These are phyloP conservation scores for Syzygium oleosum DNA, from an alignment of 345 rosid species.

Conservation along the genomic window DNA sequence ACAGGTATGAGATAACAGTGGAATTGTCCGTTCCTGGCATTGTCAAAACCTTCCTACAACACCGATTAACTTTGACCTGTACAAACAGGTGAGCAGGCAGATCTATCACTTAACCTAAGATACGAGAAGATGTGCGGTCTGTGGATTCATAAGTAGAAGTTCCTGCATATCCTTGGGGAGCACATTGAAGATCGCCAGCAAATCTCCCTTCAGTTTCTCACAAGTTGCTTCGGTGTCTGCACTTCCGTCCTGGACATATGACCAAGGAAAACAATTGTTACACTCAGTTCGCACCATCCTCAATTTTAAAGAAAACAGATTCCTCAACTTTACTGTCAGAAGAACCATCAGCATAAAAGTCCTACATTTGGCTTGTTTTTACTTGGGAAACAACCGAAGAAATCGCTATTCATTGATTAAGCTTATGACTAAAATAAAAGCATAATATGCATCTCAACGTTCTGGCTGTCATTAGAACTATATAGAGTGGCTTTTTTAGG, in stretches of 20 bases:
- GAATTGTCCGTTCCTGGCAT: background rate
- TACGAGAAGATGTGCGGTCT: conserved; percentile 57
- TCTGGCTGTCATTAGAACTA: background rate
- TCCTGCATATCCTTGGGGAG: conserved; percentile 88
- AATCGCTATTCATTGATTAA: background rate
- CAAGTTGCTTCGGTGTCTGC: conserved; percentile 33
- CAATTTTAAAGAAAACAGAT: background rate
- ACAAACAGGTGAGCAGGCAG: background rate
- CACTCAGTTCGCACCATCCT: background rate
- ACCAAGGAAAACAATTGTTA: background rate
- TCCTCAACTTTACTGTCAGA: background rate
- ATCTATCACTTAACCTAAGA: background rate
- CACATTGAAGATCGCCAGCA: conserved; percentile 57
- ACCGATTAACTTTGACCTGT: background rate
- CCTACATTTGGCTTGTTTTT: background rate
- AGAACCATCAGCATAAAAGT: background rate
- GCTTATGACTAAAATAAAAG: background rate
- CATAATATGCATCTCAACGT: background rate
- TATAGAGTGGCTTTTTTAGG: background rate
- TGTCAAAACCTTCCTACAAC: background rate
- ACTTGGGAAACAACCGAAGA: background rate
- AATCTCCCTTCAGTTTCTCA: conserved; percentile 70
- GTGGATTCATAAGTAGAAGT: conserved; percentile 81
- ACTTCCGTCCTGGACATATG: conserved; percentile 8
- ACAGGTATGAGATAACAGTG: background rate